A percentile compares a stretch with the other conserved stretches of the same genome.
These are phyloP conservation scores for Allium fistulosum DNA, from an alignment of 106 monocot species.

Conservation along the genomic window DNA sequence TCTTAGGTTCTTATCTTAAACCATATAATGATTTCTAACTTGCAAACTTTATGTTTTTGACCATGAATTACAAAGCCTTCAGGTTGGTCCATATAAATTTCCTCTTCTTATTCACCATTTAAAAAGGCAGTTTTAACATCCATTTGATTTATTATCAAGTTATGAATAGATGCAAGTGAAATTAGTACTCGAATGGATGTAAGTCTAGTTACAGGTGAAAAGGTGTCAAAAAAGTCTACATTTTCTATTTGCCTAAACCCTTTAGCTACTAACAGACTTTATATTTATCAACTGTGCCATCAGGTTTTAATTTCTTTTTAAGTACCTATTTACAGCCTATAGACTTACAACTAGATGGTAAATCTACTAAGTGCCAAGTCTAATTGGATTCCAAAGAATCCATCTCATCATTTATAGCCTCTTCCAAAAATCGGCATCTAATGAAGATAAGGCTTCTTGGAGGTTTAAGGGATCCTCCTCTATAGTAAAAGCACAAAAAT, in stretches of 20 bases:
- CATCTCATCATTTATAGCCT: constrained; percentile 6
- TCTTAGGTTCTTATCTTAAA: not conserved
- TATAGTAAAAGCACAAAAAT: not conserved
- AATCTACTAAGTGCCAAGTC: not conserved
- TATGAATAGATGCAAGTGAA: not conserved
- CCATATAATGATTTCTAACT: not conserved
- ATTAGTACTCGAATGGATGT: not conserved
- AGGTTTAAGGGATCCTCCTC: not conserved
- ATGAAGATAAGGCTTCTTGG: not conserved
- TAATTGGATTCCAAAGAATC: too few species aligned
- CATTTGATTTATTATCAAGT: not conserved
- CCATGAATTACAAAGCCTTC: not conserved
- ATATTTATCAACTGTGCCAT: not conserved
- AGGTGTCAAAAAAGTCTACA: not conserved
- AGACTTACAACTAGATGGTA: not conserved
- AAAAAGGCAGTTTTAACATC: not conserved
- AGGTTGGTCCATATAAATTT: not conserved
- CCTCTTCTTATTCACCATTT: not conserved
- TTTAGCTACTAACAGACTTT: not conserved
- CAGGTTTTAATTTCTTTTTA: constrained; percentile 3
- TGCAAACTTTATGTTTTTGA: constrained; percentile 1
- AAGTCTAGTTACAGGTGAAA: not conserved
- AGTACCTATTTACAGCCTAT: not conserved
- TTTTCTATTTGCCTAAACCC: not conserved
- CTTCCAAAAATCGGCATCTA: not conserved